Conservation (phyloP, 2,329 filamentous ascomycete species). For the Sclerotinia borealis region DNA sequence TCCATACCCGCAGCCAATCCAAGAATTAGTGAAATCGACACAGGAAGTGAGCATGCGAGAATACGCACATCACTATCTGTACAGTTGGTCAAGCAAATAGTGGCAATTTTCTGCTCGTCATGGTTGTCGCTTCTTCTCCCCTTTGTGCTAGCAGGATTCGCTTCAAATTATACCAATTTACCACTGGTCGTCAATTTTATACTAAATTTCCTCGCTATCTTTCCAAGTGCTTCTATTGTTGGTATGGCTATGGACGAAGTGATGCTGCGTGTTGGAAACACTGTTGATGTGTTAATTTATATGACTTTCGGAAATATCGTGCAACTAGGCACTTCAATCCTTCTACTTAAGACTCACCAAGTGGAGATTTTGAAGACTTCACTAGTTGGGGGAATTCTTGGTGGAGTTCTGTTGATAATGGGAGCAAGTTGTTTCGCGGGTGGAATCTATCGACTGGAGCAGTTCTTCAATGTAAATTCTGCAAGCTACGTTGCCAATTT, state of each 20-base stretch:
- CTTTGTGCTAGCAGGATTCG: conserved; percentile 71
- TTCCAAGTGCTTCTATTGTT: conserved; percentile 79
- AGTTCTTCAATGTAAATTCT: conserved; percentile 84
- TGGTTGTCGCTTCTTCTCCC: conserved; percentile 79
- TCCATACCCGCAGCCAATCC: background rate
- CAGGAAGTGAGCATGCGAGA: background rate
- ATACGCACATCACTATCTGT: background rate
- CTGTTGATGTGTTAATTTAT: conserved; percentile 76
- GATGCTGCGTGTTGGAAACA: conserved; percentile 70
- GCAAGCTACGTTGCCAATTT: conserved; percentile 74
- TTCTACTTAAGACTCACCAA: conserved; percentile 24
- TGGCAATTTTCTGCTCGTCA: conserved; percentile 60
- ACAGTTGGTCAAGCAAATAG: background rate
- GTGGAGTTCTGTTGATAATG: conserved; percentile 40
- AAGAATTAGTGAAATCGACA: background rate
- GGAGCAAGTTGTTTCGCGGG: conserved; percentile 80
- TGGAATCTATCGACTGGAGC: conserved; percentile 61
- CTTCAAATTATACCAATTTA: conserved; percentile 56
- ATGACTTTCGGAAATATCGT: conserved; percentile 76
- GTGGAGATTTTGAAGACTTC: conserved; percentile 82
- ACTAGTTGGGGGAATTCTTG: conserved; percentile 79
- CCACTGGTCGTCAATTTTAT: conserved; percentile 63
- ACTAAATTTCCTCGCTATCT: conserved; percentile 85
- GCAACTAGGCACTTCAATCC: conserved; percentile 40
- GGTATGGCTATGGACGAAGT: conserved; percentile 84